These are phyloP conservation scores for Suillus brevipes DNA, from an alignment of 768 basidiomycete genomes.

Conservation along the genomic window DNA sequence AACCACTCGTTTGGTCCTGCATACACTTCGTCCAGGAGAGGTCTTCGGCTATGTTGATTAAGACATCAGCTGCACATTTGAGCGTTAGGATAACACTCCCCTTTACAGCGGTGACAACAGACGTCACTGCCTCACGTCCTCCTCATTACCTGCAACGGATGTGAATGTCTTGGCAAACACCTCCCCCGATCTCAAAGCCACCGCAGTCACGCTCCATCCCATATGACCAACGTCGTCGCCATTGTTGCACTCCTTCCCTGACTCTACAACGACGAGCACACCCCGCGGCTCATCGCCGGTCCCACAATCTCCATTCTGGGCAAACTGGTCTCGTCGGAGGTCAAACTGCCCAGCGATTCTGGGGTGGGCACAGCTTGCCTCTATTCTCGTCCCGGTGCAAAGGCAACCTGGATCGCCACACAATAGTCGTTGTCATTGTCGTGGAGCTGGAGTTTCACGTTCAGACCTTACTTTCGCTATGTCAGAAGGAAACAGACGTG, in stretches of 20 bases:
- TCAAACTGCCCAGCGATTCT: constrained; percentile 40
- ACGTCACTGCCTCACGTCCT: too few species aligned
- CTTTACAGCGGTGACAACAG: too few species aligned
- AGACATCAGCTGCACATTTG: too few species aligned
- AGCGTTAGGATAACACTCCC: too few species aligned
- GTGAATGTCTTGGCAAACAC: too few species aligned
- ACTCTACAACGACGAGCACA: constrained; percentile 34
- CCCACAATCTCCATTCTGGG: constrained; percentile 40
- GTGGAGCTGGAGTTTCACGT: constrained; percentile 33
- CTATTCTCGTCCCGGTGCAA: constrained; percentile 34
- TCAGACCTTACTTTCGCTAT: too few species aligned
- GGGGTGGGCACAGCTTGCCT: constrained; percentile 28
- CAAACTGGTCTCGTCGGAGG: constrained; percentile 45
- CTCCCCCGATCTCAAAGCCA: too few species aligned
- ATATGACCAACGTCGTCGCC: constrained; percentile 17
- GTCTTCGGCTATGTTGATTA: too few species aligned
- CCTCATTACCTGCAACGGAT: too few species aligned
- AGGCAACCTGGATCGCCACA: constrained; percentile 43
- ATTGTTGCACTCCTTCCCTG: constrained; percentile 28
- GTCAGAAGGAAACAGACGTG: constrained; percentile 72
- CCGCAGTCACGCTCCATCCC: too few species aligned
- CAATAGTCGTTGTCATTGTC: constrained; percentile 39
- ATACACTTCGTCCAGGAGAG: too few species aligned
- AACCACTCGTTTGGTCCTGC: too few species aligned
- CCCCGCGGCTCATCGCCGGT: constrained; percentile 24